Evolutionary conservation across 352 stramenopile species (phyloP).

Genomic region (Sclerospora graminicola): DNA sequence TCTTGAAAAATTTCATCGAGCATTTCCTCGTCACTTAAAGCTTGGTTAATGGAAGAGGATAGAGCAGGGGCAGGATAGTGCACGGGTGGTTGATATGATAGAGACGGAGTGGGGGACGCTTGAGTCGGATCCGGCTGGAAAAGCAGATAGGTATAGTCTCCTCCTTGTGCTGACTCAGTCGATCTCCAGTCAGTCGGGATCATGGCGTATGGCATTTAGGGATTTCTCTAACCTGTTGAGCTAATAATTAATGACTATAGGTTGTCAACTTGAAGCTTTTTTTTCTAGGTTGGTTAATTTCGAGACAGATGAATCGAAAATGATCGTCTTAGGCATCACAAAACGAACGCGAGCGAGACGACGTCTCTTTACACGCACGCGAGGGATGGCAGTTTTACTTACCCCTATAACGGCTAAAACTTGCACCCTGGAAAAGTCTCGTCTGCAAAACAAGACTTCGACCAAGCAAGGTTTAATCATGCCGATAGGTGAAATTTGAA

Average conservation of each 20-base stretch:
- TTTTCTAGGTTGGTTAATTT: not conserved
- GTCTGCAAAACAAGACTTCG: no score
- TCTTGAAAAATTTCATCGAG: constrained; percentile 37
- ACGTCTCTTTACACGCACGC: no score
- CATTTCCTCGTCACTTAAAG: constrained; percentile 31
- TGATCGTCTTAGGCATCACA: constrained; percentile 5
- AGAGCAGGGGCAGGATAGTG: constrained; percentile 7
- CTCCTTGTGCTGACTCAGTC: constrained; percentile 1
- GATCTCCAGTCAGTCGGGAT: constrained; percentile 13
- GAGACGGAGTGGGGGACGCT: not conserved
- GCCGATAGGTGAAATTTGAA: no score
- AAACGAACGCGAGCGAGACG: no score
- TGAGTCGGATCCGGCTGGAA: constrained; percentile 8
- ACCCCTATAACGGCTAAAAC: no score
- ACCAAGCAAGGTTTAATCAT: no score
- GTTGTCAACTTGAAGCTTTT: constrained; percentile 5
- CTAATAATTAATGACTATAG: not conserved
- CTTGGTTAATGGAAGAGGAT: constrained; percentile 7
- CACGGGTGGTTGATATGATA: not conserved
- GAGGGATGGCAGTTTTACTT: no score
- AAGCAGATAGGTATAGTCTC: constrained; percentile 20
- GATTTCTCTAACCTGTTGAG: no score
- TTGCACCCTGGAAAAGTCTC: no score
- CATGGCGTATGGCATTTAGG: not conserved
- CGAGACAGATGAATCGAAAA: constrained; percentile 22